Evolutionary conservation across 73 alveolate species (phyloP), one percentile per base, ranked within the genome.

Genomic region (Stentor roeselii): DNA sequence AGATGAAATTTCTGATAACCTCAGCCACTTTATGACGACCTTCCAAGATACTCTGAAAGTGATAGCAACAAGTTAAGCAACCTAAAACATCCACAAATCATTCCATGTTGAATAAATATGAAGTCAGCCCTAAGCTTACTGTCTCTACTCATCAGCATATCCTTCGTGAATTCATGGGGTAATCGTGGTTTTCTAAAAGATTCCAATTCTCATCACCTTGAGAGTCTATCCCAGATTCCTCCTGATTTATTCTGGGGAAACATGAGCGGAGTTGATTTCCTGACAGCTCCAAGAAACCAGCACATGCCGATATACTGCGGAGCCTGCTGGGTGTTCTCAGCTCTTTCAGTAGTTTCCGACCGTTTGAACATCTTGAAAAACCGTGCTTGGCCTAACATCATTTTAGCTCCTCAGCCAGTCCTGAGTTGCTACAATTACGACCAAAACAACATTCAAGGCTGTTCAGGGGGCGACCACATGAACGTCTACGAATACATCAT

Each of bases 11-110:
- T 88, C 95, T 60, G 99, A 97, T 83, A 97, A 95, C 89, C 78
- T 97, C 86, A 90, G 98, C 59, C 94, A 95, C 87, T 92, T 93
- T 75, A 92, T 97, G 77, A 97, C 95, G 89, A 95, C 98, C 14
- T 94, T 97, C 93, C 98, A 97, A 88, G 99, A 97, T 82, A 97
- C 99, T n/a, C 92, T 97, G 92, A 96, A 96, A 83, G 93, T 95
- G 36, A 92, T 96, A 78, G 98, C 98, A 37, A 89, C 67, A 11
- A 50, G 67, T 21, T 50, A 50, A 21, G 67, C 21, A 11, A 11
- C 67, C 21, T 91, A 82, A 92, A n/a, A n/a, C n/a, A n/a, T n/a
- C n/a, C n/a, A n/a, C n/a, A n/a, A n/a, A n/a, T n/a, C n/a, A n/a
- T 6, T 6, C 67, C 67, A 11, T 50, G 67, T 50, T 50, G 67